Conservation (phyloP, 257 asterid genomes). For the Fraxinus pennsylvanica region DNA sequence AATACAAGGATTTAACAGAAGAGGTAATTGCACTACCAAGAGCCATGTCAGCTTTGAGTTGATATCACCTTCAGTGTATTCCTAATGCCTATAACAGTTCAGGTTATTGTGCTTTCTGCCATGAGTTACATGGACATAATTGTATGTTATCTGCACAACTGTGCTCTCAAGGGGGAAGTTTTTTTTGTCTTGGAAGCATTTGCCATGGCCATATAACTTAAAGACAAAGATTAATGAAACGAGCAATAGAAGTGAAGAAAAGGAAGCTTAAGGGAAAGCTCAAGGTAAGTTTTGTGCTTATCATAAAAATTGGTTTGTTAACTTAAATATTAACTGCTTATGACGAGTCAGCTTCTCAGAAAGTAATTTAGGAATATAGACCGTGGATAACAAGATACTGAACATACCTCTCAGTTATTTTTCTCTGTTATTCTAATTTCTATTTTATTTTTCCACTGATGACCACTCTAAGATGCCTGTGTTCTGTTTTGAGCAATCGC, state of each 20-base stretch:
- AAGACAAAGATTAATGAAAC: background rate
- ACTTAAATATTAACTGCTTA: background rate
- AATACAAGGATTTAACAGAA: background rate
- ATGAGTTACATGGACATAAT: background rate
- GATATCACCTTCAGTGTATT: background rate
- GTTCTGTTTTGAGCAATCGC: background rate
- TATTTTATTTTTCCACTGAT: conserved; percentile 9
- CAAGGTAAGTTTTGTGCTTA: conserved; percentile 13
- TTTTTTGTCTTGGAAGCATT: background rate
- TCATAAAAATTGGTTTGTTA: background rate
- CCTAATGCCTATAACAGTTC: background rate
- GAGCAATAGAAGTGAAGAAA: conserved; percentile 4
- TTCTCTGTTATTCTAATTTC: background rate
- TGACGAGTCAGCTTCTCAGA: conserved; percentile 5
- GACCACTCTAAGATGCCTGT: conserved; percentile 13
- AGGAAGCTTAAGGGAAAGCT: conserved; percentile 3
- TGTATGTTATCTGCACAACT: background rate
- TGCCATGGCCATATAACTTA: background rate
- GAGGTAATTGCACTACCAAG: conserved; percentile 2
- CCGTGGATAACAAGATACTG: background rate
- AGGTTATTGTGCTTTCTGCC: background rate
- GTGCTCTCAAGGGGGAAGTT: background rate
- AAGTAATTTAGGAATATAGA: background rate
- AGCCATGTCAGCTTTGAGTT: background rate
- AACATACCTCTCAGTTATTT: background rate